Conservation (phyloP, 768 basidiomycete species). For the Mycena kentingensis region DNA sequence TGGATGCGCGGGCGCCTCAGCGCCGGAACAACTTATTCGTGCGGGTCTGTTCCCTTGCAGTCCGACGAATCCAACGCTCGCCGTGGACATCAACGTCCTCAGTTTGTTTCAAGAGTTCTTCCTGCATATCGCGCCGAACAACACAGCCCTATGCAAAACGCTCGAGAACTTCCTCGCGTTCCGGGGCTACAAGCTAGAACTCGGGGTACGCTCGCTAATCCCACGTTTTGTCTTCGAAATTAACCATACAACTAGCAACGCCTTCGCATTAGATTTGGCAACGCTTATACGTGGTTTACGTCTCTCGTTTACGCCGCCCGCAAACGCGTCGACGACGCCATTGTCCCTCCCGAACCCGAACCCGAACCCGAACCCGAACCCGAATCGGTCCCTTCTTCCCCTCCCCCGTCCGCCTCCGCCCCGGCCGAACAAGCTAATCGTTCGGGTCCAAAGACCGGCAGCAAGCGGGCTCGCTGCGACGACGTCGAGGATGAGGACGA, state of each 20-base stretch:
- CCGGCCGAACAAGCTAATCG: too few species aligned
- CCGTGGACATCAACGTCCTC: constrained; percentile 33
- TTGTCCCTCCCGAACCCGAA: background rate
- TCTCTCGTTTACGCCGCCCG: constrained; percentile 18
- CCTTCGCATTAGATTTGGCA: constrained; percentile 27
- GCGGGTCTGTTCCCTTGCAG: constrained; percentile 32
- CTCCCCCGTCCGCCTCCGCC: constrained; percentile 9
- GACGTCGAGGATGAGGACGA: too few species aligned
- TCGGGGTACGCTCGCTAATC: background rate
- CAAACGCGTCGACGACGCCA: too few species aligned
- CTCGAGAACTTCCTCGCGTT: constrained; percentile 26
- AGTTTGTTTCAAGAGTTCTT: constrained; percentile 31
- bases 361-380: too few species aligned
- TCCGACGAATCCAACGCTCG: constrained; percentile 32
- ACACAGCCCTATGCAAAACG: constrained; percentile 31
- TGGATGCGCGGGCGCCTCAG: constrained; percentile 18
- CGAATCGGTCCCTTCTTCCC: background rate
- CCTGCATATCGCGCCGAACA: constrained; percentile 29
- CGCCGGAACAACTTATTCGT: constrained; percentile 26
- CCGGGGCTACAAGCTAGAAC: constrained; percentile 5
- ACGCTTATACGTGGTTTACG: constrained; percentile 30
- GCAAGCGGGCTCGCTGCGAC: too few species aligned
- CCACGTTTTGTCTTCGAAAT: too few species aligned
- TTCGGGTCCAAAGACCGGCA: background rate
- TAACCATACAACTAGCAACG: constrained; percentile 23